Percentiles rank a stretch among this genome's conserved stretches.
Conservation (phyloP, 768 basidiomycete genomes). For the Coprinopsis marcescibilis region DNA sequence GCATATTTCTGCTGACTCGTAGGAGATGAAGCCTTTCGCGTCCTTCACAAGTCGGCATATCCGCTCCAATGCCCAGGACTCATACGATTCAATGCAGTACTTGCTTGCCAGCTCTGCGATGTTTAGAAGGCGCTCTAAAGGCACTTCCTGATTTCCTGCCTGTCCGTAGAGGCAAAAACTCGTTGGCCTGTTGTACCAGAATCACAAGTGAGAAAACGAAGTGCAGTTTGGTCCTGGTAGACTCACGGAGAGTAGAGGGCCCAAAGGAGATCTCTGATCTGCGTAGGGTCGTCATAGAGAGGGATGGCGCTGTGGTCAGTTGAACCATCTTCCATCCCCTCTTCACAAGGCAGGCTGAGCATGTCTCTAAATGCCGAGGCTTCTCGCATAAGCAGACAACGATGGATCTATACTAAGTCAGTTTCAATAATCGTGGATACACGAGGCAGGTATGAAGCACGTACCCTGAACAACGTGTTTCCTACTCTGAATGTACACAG, state of each 20-base stretch:
- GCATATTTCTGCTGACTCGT: constrained; percentile 27
- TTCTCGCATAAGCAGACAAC: constrained; percentile 35
- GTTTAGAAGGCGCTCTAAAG: constrained; percentile 39
- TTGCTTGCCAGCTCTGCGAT: constrained; percentile 42
- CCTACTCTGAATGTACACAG: constrained; percentile 57
- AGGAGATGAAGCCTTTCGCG: constrained; percentile 25
- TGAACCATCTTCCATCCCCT: constrained; percentile 20
- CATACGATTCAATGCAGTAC: constrained; percentile 40
- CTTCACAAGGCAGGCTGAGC: constrained; percentile 29
- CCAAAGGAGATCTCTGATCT: constrained; percentile 47
- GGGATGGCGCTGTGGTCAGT: constrained; percentile 28
- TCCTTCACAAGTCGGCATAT: constrained; percentile 31
- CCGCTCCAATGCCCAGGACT: constrained; percentile 37
- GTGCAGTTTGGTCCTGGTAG: background rate
- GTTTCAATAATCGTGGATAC: constrained; percentile 1
- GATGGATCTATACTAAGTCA: constrained; percentile 33
- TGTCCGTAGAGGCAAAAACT: constrained; percentile 21
- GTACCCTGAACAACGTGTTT: constrained; percentile 59
- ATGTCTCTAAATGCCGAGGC: constrained; percentile 38
- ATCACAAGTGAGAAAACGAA: background rate
- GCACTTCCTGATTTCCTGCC: constrained; percentile 14
- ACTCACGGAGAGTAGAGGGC: constrained; percentile 44
- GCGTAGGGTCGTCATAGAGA: constrained; percentile 35
- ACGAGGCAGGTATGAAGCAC: constrained; percentile 8
- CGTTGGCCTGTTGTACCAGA: constrained; percentile 3